Conservation (phyloP, 768 basidiomycete species). For the Russula lepida region DNA sequence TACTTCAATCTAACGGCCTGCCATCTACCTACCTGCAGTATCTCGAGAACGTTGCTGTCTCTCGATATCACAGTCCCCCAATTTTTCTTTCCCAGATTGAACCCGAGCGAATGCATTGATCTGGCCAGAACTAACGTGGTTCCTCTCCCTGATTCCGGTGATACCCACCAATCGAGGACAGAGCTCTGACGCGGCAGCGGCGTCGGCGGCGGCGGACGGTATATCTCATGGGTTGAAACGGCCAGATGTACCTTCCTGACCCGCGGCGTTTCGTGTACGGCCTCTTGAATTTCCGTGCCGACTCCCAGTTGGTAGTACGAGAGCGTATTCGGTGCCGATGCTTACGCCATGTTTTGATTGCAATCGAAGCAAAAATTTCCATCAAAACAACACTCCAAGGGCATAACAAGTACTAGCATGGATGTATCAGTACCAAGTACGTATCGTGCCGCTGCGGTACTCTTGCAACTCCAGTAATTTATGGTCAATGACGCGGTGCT, state of each 20-base stretch:
- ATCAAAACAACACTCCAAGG: not conserved
- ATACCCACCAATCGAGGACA: not conserved
- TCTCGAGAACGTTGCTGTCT: not conserved
- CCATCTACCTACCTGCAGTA: not conserved
- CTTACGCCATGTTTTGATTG: not conserved
- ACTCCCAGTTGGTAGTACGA: not conserved
- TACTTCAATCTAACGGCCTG: not conserved
- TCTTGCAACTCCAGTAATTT: not conserved
- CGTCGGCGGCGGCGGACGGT: not conserved
- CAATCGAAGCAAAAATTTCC: not conserved
- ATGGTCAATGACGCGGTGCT: not conserved
- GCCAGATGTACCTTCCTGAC: not conserved
- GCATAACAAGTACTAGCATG: not conserved
- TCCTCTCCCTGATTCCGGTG: not conserved
- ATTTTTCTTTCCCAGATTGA: not conserved
- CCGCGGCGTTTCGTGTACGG: slow-evolving; percentile 8
- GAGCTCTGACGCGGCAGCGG: not conserved
- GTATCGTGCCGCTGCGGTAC: not conserved
- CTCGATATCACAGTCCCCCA: not conserved
- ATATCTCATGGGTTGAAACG: not conserved
- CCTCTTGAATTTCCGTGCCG: slow-evolving; percentile 2
- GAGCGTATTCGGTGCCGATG: not conserved
- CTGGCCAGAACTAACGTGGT: not conserved
- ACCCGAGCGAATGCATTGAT: not conserved
- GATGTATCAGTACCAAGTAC: not conserved